Conservation (phyloP, 1,284 basidiomycete genomes). For the Meripilus lineatus region DNA sequence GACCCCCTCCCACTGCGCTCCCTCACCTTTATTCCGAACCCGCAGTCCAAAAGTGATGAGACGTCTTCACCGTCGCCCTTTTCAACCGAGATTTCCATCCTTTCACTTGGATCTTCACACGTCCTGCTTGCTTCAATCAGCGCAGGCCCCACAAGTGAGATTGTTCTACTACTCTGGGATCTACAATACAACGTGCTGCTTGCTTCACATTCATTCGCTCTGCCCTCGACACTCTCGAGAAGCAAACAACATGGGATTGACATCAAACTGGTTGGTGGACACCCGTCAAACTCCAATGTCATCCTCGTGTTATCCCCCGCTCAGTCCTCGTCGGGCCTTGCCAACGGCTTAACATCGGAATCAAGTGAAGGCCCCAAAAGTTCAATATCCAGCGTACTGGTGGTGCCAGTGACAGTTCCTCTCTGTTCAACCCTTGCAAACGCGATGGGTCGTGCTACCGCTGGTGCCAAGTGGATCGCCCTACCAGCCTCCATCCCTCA, state of each 20-base stretch:
- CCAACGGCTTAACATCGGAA: slow-evolving; percentile 3
- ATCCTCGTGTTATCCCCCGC: slow-evolving; percentile 52
- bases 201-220: slow-evolving; percentile 44
- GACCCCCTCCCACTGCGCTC: slow-evolving; percentile 34
- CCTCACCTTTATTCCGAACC: slow-evolving; percentile 24
- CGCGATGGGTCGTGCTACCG: slow-evolving; percentile 49
- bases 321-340: slow-evolving; percentile 18
- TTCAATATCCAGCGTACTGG: slow-evolving; percentile 46
- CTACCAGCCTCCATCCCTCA: slow-evolving; percentile 6
- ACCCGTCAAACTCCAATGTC: slow-evolving; percentile 40
- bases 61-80: slow-evolving; percentile 5
- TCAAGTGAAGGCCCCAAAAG: slow-evolving; percentile 17
- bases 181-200: slow-evolving; percentile 65
- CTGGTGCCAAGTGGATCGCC: slow-evolving; percentile 47
- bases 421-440: slow-evolving; percentile 52
- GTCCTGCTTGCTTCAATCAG: slow-evolving; percentile 53
- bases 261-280: slow-evolving; percentile 24
- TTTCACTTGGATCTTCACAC: slow-evolving; percentile 58
- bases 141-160: slow-evolving; percentile 35
- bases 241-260: slow-evolving; percentile 31
- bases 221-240: slow-evolving; percentile 44
- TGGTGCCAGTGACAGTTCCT: slow-evolving; percentile 51
- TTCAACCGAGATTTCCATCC: slow-evolving; percentile 34
- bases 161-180: slow-evolving; percentile 66
- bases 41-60: slow-evolving; percentile 3